Evolutionary conservation across 495 filamentous ascomycete species (phyloP).

Genomic region (Xylaria curta): DNA sequence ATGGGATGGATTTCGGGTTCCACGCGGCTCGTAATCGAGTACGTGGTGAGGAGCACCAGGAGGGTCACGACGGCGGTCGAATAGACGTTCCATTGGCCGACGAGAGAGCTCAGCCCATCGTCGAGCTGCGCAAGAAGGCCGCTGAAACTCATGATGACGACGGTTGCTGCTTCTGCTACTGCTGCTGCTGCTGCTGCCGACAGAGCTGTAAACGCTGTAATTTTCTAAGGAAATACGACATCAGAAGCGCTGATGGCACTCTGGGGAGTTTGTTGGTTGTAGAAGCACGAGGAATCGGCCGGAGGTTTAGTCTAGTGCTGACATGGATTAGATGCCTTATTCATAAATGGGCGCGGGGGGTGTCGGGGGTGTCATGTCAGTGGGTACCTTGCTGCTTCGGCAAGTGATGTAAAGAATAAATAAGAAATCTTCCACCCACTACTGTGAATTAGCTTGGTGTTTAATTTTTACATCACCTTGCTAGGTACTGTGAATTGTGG

Average conservation of each 20-base stretch:
- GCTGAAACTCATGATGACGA: slow-evolving; percentile 57
- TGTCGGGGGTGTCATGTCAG: too few relatives aligned
- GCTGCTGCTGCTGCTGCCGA: background rate
- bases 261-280: slow-evolving; percentile 8
- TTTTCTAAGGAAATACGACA: background rate
- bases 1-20: slow-evolving; percentile 93
- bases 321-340: background rate
- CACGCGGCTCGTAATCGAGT: slow-evolving; percentile 55
- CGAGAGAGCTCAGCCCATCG: slow-evolving; percentile 66
- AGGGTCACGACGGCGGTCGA: slow-evolving; percentile 68
- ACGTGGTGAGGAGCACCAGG: slow-evolving; percentile 59
- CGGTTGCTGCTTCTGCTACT: background rate
- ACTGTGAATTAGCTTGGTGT: too few relatives aligned
- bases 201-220: background rate
- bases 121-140: slow-evolving; percentile 68
- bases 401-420: too few relatives aligned
- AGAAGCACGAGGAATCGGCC: slow-evolving; percentile 28
- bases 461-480: too few relatives aligned
- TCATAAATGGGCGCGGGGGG: too few relatives aligned
- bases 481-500: too few relatives aligned
- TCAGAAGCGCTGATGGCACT: slow-evolving; percentile 16
- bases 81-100: slow-evolving; percentile 81
- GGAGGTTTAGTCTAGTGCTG: slow-evolving; percentile 24
- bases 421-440: too few relatives aligned
- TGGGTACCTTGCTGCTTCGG: too few relatives aligned